Base-by-base conservation (phyloP, 2,329 filamentous ascomycete species). In the Paecilomyces variotii region DNA sequence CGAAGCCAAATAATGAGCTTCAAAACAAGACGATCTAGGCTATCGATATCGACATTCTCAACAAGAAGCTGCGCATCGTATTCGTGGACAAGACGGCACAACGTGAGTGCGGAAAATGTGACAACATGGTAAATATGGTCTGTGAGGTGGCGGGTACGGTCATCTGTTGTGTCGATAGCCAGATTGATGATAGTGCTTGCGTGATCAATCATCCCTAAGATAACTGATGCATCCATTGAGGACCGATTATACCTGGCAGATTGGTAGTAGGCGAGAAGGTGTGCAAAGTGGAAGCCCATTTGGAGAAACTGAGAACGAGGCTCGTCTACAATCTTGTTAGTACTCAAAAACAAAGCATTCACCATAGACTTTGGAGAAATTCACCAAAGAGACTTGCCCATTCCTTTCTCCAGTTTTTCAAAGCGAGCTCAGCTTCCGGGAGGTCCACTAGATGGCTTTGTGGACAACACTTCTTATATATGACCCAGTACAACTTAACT, bases 121-220 rank as follows among this genome's bases (percentile, higher is more conserved):
- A 79, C 76, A 68, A 79, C 76, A 59, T 79, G 77, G 59, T 79
- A 79, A 24, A 79, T 77, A 55, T 79, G 77, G 57, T 80, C 77
- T 2, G 71, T 78, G 3, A 79, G 63, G 62, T 80, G 76, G 12
- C 71, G 70, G 1, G 76, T 79, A 1, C 76, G 72, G 25, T 78
- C 73, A 53, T 80, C 77, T 1, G 73, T 67, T 2, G 75, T 77
- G 11, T 76, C 72, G 62, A 79, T 78, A 1, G 75, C 75, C 2
- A 78, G 60, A 14, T 72, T 70, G 14, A 79, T 70, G 54, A 78
- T 78, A 1, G 65, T 58, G 14, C 66, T 73, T 1, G 76, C 76
- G 19, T 76, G 30, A 10, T 32, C 30, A 9, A 32, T 32, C 30
- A 32, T 32, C 11, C 11, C 30, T 32, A 32, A 32, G 30, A 32